Conservation (phyloP, 371 early-diverging fungal genomes). For the Mortierella sp. region DNA sequence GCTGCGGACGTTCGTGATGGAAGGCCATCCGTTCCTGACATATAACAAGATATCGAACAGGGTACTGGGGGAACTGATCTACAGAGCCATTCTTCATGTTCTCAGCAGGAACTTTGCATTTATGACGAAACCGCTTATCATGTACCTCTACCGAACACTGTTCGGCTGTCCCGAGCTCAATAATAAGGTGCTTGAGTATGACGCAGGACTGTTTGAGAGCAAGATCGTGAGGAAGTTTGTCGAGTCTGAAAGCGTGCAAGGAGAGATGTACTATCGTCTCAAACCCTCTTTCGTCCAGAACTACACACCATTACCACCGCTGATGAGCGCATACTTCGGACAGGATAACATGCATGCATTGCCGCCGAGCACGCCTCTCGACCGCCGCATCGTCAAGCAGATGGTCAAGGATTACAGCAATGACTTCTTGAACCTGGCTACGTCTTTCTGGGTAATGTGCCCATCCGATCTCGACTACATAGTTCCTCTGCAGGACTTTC, state of each 20-base stretch:
- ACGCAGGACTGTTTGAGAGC: conserved; percentile 4
- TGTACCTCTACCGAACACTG: conserved; percentile 2
- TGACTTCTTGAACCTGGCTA: conserved; percentile 4
- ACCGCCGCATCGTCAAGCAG: background rate
- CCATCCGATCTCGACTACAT: background rate
- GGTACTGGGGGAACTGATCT: conserved; percentile 22
- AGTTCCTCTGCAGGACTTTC: background rate
- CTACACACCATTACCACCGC: too few species aligned
- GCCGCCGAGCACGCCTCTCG: conserved; percentile 1
- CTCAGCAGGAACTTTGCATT: conserved; percentile 12
- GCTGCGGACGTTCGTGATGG: background rate
- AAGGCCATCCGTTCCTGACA: background rate
- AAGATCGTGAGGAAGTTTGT: conserved; percentile 7
- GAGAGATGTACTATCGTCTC: conserved; percentile 17
- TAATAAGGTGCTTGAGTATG: background rate
- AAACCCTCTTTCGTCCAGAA: conserved; percentile 5
- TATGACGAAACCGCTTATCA: conserved; percentile 15
- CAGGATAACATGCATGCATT: background rate
- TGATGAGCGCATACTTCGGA: background rate
- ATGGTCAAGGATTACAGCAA: background rate
- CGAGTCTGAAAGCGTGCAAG: background rate
- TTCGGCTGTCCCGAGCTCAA: conserved; percentile 12
- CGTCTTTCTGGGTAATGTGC: background rate
- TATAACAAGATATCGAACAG: conserved; percentile 8
- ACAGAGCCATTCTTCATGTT: conserved; percentile 11